Evolutionary conservation across 2,329 filamentous ascomycete species (phyloP), one percentile per base, ranked within the genome.

Genomic region (Stagonosporopsis tanaceti): DNA sequence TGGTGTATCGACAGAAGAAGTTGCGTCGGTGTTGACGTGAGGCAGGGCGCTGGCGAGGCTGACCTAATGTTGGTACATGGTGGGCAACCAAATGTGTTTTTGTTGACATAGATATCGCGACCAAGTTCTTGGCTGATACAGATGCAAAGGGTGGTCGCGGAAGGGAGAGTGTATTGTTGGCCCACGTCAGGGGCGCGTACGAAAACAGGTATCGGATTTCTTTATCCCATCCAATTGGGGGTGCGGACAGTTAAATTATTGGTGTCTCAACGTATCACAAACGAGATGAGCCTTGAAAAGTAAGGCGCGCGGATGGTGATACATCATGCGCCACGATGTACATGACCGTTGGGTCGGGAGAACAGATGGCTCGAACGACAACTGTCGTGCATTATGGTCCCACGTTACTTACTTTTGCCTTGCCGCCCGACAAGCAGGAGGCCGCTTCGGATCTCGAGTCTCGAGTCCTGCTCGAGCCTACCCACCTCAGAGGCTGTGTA

Each of bases 331-430:
- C 47, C 47, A 59, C 54, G 42, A 34, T 56, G 45, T 44, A 60
- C 56, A 42, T 7, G 34, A 54, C 56, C 52, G 59, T 53, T 38
- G 42, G 22, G 44, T 35, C 38, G 55, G 56, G 37, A 59, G 57
- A 64, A 59, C 60, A 47, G 56, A 52, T 60, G 58, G 59, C 58
- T 61, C 64, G 48, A 59, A 57, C 46, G 34, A 61, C 53, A 55
- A 55, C 60, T 57, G 38, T 37, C 45, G 45, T 47, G 48, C 47
- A 47, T 53, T 55, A 22, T 41, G 30, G 53, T 54, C 47, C 50
- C 55, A 52, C 59, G 47, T 32, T 42, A 55, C 47, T 64, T 63
- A 53, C 39, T 63, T 64, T 63, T 60, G 30, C 46, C 32, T 39
- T 57, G 39, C 54, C 54, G 54, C 39, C 45, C 44, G 15, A 32